A percentile compares a stretch with the other conserved stretches of the same genome.
phyloP scores from a whole-genome alignment of 768 basidiomycete genomes.

The Leucosporidium creatinivorum region DNA sequence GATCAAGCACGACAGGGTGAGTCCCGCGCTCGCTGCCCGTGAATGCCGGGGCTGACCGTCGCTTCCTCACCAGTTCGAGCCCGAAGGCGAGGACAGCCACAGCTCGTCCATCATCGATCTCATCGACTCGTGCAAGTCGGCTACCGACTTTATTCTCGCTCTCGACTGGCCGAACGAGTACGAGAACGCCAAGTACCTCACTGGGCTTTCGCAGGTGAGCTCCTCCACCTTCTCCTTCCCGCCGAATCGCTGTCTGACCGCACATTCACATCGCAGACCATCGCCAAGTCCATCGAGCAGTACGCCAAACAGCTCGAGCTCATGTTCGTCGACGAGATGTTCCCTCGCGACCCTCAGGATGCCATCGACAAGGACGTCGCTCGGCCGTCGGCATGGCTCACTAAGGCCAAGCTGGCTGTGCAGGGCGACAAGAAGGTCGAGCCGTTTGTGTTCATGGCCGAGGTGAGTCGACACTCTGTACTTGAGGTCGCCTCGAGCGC shows the following conservation, averaged over 20 bases:
- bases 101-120: slow-evolving; percentile 97
- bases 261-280: slow-evolving; percentile 52
- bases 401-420: slow-evolving; percentile 50
- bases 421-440: slow-evolving; percentile 84
- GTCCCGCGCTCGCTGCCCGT: slow-evolving; percentile 46
- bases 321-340: slow-evolving; percentile 92
- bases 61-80: slow-evolving; percentile 47
- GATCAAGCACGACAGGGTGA: slow-evolving; percentile 71
- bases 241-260: background rate
- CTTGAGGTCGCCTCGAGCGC: no score
- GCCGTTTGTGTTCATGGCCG: slow-evolving; percentile 85
- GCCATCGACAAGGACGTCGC: slow-evolving; percentile 46
- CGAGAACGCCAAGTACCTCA: slow-evolving; percentile 82
- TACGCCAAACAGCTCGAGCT: slow-evolving; percentile 82
- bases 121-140: slow-evolving; percentile 86
- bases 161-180: slow-evolving; percentile 88
- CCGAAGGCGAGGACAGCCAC: slow-evolving; percentile 65
- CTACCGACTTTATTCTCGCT: slow-evolving; percentile 77
- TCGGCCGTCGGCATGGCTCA: slow-evolving; percentile 44
- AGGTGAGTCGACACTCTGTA: slow-evolving; percentile 37
- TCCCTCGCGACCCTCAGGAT: slow-evolving; percentile 62
- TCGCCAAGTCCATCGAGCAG: slow-evolving; percentile 83
- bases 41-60: background rate
- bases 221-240: background rate
- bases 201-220: slow-evolving; percentile 72